Evolutionary conservation across 352 stramenopile species (phyloP).

Genomic region (Phytopythium oedochilum): DNA sequence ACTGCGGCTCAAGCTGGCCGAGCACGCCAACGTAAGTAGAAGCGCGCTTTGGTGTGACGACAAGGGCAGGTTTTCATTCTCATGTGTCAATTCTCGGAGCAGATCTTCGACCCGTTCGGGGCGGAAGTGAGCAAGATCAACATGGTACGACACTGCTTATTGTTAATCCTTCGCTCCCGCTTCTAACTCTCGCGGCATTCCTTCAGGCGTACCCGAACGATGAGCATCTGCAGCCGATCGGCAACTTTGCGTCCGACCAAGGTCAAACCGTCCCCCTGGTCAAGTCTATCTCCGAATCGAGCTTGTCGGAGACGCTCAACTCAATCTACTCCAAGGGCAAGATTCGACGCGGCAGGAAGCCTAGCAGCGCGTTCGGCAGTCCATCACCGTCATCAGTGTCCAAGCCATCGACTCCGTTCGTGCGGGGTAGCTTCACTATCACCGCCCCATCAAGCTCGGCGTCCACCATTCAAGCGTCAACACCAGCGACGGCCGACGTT

Average conservation of each 20-base stretch:
- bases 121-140: constrained; percentile 66
- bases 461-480: background rate
- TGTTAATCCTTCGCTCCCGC: background rate
- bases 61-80: too few relatives aligned
- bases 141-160: constrained; percentile 21
- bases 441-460: constrained; percentile 2
- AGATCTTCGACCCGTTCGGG: constrained; percentile 84
- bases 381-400: constrained; percentile 23
- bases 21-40: constrained; percentile 49
- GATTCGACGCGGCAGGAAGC: constrained; percentile 50
- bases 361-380: constrained; percentile 37
- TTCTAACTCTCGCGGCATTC: background rate
- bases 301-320: constrained; percentile 38
- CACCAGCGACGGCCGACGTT: constrained; percentile 18
- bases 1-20: constrained; percentile 50
- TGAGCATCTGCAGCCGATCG: constrained; percentile 75
- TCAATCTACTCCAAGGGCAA: constrained; percentile 70
- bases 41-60: too few relatives aligned
- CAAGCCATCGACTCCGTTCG: constrained; percentile 18
- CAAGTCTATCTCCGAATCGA: constrained; percentile 53
- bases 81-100: background rate
- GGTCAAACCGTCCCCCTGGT: constrained; percentile 65
- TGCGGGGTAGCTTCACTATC: constrained; percentile 26
- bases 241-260: constrained; percentile 59
- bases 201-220: constrained; percentile 72